A percentile compares a stretch with the other conserved stretches of the same genome.
Conservation (phyloP, 1,284 basidiomycete genomes). For the Sporisorium iseilematis-ciliati region DNA sequence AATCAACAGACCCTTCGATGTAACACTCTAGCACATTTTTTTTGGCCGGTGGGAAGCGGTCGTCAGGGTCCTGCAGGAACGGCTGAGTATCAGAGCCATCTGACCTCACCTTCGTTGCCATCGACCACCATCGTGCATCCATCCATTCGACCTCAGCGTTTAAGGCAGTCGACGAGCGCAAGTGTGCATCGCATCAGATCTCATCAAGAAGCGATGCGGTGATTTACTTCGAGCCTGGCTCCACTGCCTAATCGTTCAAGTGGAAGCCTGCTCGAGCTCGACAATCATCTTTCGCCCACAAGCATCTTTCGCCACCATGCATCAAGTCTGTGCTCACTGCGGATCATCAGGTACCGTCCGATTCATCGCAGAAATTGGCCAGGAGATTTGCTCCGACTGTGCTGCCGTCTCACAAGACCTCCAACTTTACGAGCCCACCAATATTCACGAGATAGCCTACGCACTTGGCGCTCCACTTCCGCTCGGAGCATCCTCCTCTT, state of each 20-base stretch:
- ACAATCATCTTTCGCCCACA: too few species aligned
- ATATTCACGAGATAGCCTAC: conserved; percentile 22
- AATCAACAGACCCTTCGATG: neutral
- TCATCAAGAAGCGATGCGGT: conserved; percentile 1
- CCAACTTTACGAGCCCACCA: conserved; percentile 31
- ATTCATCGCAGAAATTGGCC: conserved; percentile 24
- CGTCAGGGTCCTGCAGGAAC: conserved; percentile 1
- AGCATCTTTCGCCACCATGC: conserved; percentile 9
- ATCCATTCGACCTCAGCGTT: neutral
- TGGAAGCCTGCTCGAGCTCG: neutral
- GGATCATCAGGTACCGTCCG: conserved; percentile 11
- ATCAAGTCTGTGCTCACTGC: conserved; percentile 27
- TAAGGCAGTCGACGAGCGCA: neutral
- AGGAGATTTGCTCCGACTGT: conserved; percentile 31
- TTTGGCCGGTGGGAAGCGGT: neutral
- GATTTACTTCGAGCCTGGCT: neutral
- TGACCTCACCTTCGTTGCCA: neutral
- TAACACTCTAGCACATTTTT: neutral
- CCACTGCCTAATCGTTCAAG: conserved; percentile 1
- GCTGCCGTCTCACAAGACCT: conserved; percentile 24
- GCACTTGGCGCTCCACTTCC: conserved; percentile 19
- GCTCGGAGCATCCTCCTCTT: conserved; percentile 4
- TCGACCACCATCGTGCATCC: conserved; percentile 1
- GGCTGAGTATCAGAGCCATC: neutral
- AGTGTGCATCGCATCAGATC: neutral